Evolutionary conservation across 2,329 filamentous ascomycete genomes (phyloP).

Genomic region (Cladophialophora exuberans): DNA sequence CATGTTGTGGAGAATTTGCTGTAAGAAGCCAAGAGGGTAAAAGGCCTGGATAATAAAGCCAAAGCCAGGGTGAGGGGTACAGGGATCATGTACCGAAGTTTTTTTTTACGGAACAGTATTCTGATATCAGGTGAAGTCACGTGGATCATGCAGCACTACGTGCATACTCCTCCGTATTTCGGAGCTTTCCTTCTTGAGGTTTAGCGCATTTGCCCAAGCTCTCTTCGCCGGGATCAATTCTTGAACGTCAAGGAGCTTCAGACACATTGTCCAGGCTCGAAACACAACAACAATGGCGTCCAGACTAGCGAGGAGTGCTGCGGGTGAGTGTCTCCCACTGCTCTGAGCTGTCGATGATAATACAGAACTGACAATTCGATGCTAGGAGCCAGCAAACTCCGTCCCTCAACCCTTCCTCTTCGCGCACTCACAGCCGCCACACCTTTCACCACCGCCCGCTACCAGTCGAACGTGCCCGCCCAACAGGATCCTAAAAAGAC

Average conservation of each 20-base stretch:
- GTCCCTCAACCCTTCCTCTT: conserved; percentile 61
- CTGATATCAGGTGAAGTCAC: no score
- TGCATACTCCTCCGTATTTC: not conserved
- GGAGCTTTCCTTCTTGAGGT: not conserved
- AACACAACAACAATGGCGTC: conserved; percentile 79
- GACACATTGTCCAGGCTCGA: conserved; percentile 4
- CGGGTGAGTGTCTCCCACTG: conserved; percentile 69
- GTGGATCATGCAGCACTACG: no score
- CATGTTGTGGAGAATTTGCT: conserved; percentile 4
- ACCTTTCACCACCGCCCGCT: conserved; percentile 68
- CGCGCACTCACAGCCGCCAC: conserved; percentile 66
- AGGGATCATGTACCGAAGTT: not conserved
- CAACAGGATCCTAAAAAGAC: conserved; percentile 95
- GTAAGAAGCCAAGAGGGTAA: not conserved
- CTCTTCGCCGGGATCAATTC: conserved; percentile 11
- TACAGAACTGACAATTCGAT: conserved; percentile 36
- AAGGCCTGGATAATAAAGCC: not conserved
- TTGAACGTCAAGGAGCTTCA: conserved; percentile 19
- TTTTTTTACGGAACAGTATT: not conserved
- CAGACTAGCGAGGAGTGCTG: conserved; percentile 91
- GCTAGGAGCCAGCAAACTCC: conserved; percentile 85
- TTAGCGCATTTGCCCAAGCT: conserved; percentile 8
- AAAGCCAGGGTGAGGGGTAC: not conserved
- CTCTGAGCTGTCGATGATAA: conserved; percentile 22
- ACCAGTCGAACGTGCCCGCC: conserved; percentile 72